Percentiles rank a stretch among this genome's conserved stretches.
Evolutionary conservation across 164 flowering plant genomes (phyloP).

Genomic region (Chloranthus sessilifolius): DNA sequence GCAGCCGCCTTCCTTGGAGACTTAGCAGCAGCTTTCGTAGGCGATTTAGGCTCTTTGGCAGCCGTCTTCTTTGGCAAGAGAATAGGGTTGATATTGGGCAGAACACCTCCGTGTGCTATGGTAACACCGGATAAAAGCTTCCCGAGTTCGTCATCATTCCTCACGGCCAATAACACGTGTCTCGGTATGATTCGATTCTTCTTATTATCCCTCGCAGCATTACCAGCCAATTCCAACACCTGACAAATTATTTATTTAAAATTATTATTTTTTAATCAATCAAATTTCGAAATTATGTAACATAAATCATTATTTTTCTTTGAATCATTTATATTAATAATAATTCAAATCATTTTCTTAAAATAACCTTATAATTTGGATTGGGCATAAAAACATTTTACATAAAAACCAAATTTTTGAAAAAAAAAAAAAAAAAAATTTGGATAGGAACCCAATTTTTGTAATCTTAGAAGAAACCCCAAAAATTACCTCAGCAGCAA

Average conservation of each 20-base stretch:
- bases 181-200: conserved; percentile 14
- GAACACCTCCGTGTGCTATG: conserved; percentile 68
- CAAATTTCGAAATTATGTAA: background rate
- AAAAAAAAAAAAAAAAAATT: background rate
- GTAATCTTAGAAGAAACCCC: too few species aligned
- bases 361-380: background rate
- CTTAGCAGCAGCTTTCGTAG: conserved; percentile 1
- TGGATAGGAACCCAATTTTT: too few species aligned
- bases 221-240: conserved; percentile 15
- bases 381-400: background rate
- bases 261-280: too few species aligned
- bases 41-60: conserved; percentile 13
- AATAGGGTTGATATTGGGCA: conserved; percentile 70
- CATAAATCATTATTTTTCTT: background rate
- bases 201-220: conserved; percentile 14
- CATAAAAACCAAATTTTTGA: background rate
- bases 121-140: conserved; percentile 63
- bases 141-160: conserved; percentile 45
- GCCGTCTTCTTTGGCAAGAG: conserved; percentile 62
- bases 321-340: background rate
- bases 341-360: too few species aligned
- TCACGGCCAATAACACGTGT: conserved; percentile 12
- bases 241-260: background rate
- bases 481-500: conserved; percentile 53
- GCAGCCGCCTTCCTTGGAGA: conserved; percentile 4